Evolutionary conservation across 1,284 basidiomycete genomes (phyloP), one percentile per base, ranked within the genome.

Genomic region (Cryptococcus hybrid): DNA sequence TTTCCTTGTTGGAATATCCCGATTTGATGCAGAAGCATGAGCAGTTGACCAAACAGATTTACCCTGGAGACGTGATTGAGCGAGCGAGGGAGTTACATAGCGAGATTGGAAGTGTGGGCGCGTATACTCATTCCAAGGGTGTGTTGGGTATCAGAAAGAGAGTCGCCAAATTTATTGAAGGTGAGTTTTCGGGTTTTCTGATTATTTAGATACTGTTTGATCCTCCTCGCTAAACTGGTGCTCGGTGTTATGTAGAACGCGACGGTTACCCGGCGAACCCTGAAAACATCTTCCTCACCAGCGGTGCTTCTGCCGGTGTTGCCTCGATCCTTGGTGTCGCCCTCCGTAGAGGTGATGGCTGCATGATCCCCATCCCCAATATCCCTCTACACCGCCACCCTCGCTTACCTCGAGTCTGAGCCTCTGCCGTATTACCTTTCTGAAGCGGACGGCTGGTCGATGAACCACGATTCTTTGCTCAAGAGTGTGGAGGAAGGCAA

Each of bases 301-400:
- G 86, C 15, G 95, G 95, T 54, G 95, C 95, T 7, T 96, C 91
- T 39, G 86, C 87, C 12, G 96, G 95, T 59, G 93, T 99, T 12
- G 86, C 89, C 12, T 86, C 93, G 39, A 82, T 97, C 55, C 86
- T 99, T 56, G 65, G 62, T 52, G 65, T 78, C 51, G 68, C 74
- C 15, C 64, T 79, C 30, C 59, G 65, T 43, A 39, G 62, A 35
- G 74, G 73, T 35, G 77, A 79, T 47, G 77, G 78, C 18, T 76
- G 75, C 56, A 68, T 79, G 72, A 98, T 99, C 71, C 95, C 95
- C 30, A 98, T 99, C 63, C 95, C 95, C 1, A 95, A 99, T 81
- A 99, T 99, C 76, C 95, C 84, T 99, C 13, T 97, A 98, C 80
- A 96, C 93, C 47, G 95, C 95, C 24, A 88, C 93, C 0, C 86